Conservation (phyloP, 2,329 filamentous ascomycete species). For the Pseudogymnoascus sp. region DNA sequence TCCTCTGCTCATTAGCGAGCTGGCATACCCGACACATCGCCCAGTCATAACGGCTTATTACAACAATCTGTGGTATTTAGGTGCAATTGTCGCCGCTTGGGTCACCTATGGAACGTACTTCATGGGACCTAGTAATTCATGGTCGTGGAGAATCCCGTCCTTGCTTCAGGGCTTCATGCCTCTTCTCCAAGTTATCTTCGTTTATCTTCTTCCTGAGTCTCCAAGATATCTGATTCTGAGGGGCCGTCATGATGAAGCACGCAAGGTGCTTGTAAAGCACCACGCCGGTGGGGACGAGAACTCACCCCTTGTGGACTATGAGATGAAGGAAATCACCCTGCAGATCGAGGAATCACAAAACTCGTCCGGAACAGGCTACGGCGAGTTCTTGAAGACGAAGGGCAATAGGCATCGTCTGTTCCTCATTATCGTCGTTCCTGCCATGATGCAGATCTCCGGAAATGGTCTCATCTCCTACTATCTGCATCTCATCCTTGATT, state of each 20-base stretch:
- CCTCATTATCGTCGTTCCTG: constrained; percentile 33
- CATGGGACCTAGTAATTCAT: constrained; percentile 18
- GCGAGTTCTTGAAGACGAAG: constrained; percentile 32
- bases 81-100: constrained; percentile 28
- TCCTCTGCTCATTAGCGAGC: constrained; percentile 30
- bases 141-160: constrained; percentile 21
- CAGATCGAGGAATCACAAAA: constrained; percentile 1
- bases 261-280: constrained; percentile 43
- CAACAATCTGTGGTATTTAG: constrained; percentile 29
- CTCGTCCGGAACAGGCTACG: not conserved
- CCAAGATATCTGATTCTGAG: constrained; percentile 22
- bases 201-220: constrained; percentile 11
- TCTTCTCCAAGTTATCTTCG: constrained; percentile 3
- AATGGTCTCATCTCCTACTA: constrained; percentile 23
- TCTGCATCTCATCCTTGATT: constrained; percentile 18
- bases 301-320: constrained; percentile 38
- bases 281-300: constrained; percentile 42
- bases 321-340: constrained; percentile 38
- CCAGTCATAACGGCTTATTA: constrained; percentile 30
- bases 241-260: constrained; percentile 41
- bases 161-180: constrained; percentile 16
- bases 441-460: constrained; percentile 19
- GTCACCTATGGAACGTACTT: constrained; percentile 23
- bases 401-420: constrained; percentile 45
- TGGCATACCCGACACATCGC: constrained; percentile 31